These are phyloP conservation scores for Nicotiana tomentosiformis DNA, from an alignment of 257 asterid genomes.

Conservation along the genomic window DNA sequence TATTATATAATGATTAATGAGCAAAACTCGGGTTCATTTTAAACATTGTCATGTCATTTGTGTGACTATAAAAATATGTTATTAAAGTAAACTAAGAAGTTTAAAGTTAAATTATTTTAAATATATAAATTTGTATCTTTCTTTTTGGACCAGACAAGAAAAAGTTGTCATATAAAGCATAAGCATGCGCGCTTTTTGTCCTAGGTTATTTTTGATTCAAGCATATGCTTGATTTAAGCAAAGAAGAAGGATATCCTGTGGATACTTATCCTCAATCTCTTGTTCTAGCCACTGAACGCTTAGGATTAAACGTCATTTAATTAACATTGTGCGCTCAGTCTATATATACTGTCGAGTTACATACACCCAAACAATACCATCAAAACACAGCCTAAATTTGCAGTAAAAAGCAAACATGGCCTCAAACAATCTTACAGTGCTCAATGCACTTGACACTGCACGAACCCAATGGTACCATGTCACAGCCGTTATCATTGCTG, in stretches of 20 bases:
- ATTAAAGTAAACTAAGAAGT: too few species aligned
- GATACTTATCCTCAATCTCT: background rate
- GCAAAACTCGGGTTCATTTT: too few species aligned
- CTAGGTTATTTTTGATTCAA: background rate
- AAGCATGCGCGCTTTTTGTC: background rate
- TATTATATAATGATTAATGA: too few species aligned
- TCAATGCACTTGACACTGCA: constrained; percentile 52
- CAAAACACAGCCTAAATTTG: background rate
- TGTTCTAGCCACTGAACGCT: background rate
- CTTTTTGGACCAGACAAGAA: too few species aligned
- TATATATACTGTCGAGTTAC: background rate
- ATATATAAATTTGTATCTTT: too few species aligned
- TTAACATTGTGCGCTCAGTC: background rate
- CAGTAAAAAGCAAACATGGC: constrained; percentile 24
- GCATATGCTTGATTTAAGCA: constrained; percentile 5
- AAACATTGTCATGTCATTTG: too few species aligned
- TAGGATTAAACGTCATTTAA: background rate
- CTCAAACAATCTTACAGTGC: constrained; percentile 39
- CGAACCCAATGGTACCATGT: constrained; percentile 64
- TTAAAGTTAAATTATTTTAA: too few species aligned
- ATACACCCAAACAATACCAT: background rate
- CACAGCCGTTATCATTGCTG: constrained; percentile 53
- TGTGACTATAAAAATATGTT: too few species aligned
- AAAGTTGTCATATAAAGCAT: background rate
- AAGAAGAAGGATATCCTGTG: background rate